Evolutionary conservation across 441 rosid genomes (phyloP), one percentile per base, ranked within the genome.

Genomic region (Kokia cookei): DNA sequence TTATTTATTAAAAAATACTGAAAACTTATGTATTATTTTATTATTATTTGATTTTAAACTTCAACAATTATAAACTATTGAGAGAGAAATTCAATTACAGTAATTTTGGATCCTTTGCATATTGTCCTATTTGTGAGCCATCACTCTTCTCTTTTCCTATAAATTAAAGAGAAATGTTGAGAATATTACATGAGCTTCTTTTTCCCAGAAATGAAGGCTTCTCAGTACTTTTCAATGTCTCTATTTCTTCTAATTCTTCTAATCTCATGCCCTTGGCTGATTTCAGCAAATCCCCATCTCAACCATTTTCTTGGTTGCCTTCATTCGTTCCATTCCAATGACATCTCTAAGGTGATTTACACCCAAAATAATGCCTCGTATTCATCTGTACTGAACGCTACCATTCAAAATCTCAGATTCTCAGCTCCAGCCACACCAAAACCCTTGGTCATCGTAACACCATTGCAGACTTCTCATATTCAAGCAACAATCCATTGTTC

Each of bases 401-500:
- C 82, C 55, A 78, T 82, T 26, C 82, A 84, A 63, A 86, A 84
- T 67, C 82, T 82, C 11, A 73, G 86, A 54, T 88, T 79, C 70
- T 75, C 78, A 59, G 75, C 79, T 72, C 26, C 67, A 71, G 51
- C 77, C 22, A 75, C 87, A 51, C 77, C 77, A 0, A 88, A 85
- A 78, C 92, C 88, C 1, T 32, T 81, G 2, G 76, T 80, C 13
- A 88, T 88, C 3, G 76, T 86, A 4, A 69, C 88, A 5, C 87
- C 90, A 0, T 57, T 65, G 0, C 69, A 71, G 12, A 74, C 78
- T 6, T 77, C 86, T 17, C 89, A 86, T 54, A 72, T 86, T 29
- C 92, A 85, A 58, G 84, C 88, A 2, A 58, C 89, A 3, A 73
- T 88, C 19, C 11, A 50, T 35, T 88, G 92, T 55, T 76, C 87